Conservation (phyloP, 345 rosid species). For the Physaria fendleri region DNA sequence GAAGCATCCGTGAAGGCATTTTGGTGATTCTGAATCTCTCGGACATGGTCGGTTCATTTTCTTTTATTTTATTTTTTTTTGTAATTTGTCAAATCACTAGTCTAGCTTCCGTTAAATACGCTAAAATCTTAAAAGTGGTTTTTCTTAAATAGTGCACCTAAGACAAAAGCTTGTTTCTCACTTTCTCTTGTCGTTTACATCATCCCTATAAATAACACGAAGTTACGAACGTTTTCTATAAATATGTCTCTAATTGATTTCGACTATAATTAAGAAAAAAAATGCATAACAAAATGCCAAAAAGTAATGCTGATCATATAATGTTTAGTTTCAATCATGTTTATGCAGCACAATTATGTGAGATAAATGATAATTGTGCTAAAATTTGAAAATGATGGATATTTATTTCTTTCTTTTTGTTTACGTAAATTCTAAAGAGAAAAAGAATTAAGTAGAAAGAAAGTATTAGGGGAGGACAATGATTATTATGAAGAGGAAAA, state of each 20-base stretch:
- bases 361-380: too few relatives aligned
- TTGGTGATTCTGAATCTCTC: conserved; percentile 38
- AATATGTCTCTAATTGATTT: too few relatives aligned
- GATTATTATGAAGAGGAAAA: conserved; percentile 14
- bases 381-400: too few relatives aligned
- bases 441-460: background rate
- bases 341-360: too few relatives aligned
- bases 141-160: conserved; percentile 1
- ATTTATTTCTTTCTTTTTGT: background rate
- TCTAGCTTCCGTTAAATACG: conserved; percentile 6
- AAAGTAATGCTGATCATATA: too few relatives aligned
- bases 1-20: conserved; percentile 61
- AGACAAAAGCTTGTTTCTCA: conserved; percentile 23
- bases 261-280: too few relatives aligned
- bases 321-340: too few relatives aligned
- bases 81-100: conserved; percentile 3
- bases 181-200: background rate
- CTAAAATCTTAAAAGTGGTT: conserved; percentile 8
- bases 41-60: conserved; percentile 40
- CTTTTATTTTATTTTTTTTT: background rate
- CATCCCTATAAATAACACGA: too few relatives aligned
- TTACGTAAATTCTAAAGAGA: background rate
- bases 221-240: too few relatives aligned
- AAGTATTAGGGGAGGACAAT: too few relatives aligned
- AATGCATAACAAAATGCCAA: too few relatives aligned